Conservation (phyloP, 345 rosid species). For the Barbarea vulgaris region DNA sequence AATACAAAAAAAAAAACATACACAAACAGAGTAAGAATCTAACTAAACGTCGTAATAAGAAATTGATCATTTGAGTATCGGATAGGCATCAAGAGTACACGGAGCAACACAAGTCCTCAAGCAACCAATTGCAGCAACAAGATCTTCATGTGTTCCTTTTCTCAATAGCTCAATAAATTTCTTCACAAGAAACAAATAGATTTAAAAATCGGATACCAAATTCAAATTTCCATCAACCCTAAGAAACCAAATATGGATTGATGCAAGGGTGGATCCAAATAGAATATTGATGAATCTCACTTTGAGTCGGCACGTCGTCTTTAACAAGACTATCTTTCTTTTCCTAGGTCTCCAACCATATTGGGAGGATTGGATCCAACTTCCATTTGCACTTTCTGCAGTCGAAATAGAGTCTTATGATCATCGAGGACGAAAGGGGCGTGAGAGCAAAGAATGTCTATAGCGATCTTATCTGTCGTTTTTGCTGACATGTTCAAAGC, state of each 20-base stretch:
- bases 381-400: too few species aligned
- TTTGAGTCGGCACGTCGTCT: too few species aligned
- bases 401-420: constrained; percentile 72
- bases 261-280: not conserved
- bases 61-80: constrained; percentile 48
- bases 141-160: constrained; percentile 66
- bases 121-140: constrained; percentile 73
- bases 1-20: too few species aligned
- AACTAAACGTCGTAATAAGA: not conserved
- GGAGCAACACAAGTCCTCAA: constrained; percentile 85
- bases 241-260: not conserved
- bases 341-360: too few species aligned
- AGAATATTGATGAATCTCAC: constrained; percentile 36
- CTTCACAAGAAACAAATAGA: constrained; percentile 28
- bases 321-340: too few species aligned
- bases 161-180: constrained; percentile 90
- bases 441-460: constrained; percentile 65
- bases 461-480: constrained; percentile 40
- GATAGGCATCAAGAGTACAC: constrained; percentile 96
- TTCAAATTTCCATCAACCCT: constrained; percentile 5
- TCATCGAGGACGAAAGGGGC: constrained; percentile 79
- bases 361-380: too few species aligned
- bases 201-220: not conserved
- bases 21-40: constrained; percentile 16
- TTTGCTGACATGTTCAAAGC: too few species aligned